phyloP scores from a whole-genome alignment of 148 eudicot genomes.

The Heliamphora exappendiculata region DNA sequence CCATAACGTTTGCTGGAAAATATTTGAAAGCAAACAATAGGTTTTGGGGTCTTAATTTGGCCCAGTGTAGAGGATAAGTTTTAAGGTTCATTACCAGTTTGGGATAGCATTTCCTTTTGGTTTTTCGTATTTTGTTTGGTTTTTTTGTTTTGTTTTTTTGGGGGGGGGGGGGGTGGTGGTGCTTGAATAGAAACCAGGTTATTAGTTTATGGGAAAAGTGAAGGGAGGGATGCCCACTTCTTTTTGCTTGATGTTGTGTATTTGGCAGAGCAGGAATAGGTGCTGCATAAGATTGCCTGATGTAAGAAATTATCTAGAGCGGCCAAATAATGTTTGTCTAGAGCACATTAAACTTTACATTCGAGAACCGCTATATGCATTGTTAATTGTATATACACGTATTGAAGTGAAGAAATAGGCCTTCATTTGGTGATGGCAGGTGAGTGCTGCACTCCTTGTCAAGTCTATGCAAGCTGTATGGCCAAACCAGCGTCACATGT shows the following conservation, averaged over 20 bases:
- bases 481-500: neutral
- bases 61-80: neutral
- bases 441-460: neutral
- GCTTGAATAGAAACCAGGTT: no score
- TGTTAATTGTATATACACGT: neutral
- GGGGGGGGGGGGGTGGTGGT: no score
- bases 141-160: no score
- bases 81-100: conserved; percentile 5
- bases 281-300: neutral
- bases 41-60: neutral
- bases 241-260: neutral
- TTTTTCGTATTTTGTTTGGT: no score
- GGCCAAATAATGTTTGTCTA: neutral
- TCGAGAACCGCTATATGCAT: neutral
- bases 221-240: neutral
- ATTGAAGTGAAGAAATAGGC: neutral
- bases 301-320: neutral
- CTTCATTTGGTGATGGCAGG: neutral
- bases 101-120: no score
- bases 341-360: no score
- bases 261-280: neutral
- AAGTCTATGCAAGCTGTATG: neutral
- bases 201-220: neutral
- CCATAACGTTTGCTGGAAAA: neutral
- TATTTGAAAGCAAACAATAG: neutral